Evolutionary conservation across 306 rosid genomes (phyloP).

Genomic region (Corylus avellana): DNA sequence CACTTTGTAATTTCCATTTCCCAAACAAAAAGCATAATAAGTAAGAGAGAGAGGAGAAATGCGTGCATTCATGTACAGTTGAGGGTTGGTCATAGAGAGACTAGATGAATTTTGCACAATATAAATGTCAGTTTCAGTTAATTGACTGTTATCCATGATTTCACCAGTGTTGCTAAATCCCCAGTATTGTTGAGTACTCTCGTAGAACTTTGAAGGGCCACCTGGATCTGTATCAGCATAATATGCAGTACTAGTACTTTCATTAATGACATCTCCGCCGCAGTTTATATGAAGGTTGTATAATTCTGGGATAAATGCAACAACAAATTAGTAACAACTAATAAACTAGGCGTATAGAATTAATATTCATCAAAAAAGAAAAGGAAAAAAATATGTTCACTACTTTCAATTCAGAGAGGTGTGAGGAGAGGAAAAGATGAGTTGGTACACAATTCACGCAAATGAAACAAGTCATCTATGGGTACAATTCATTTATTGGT

Average conservation of each 20-base stretch:
- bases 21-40: conserved; percentile 43
- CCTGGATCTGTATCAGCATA: conserved; percentile 5
- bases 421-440: neutral
- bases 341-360: too few relatives aligned
- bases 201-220: conserved; percentile 21
- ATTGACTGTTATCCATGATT: neutral
- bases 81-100: conserved; percentile 25
- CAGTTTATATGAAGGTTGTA: conserved; percentile 39
- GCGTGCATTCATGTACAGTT: conserved; percentile 46
- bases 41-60: conserved; percentile 53
- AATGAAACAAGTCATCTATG: neutral
- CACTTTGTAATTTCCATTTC: conserved; percentile 40
- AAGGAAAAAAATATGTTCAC: too few relatives aligned
- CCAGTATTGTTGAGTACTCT: conserved; percentile 14
- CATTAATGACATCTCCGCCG: conserved; percentile 31
- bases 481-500: neutral
- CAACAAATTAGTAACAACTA: neutral
- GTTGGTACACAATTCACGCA: neutral
- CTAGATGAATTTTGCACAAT: conserved; percentile 3
- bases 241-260: conserved; percentile 4
- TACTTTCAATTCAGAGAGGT: neutral
- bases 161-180: conserved; percentile 42
- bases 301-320: conserved; percentile 7
- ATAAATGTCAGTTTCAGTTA: neutral
- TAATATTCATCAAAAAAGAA: too few relatives aligned